phyloP scores from a whole-genome alignment of 306 rosid species.

The Datisca glomerata region DNA sequence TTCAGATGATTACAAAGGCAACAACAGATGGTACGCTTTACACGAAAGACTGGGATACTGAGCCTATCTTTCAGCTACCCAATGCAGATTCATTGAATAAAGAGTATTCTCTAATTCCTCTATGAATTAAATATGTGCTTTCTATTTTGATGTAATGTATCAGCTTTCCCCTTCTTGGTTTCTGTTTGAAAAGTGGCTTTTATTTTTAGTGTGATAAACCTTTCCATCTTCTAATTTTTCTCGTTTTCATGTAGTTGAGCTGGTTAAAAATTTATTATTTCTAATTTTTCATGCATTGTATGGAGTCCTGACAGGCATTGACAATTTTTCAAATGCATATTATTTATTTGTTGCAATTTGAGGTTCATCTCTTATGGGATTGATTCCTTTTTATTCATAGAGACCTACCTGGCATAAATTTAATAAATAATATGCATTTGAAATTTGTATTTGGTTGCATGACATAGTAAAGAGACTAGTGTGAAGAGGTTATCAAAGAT shows the following conservation, averaged over 20 bases:
- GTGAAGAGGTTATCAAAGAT: too few species aligned
- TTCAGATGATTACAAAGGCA: conserved; percentile 86
- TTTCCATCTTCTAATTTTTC: background rate
- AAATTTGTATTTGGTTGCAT: too few species aligned
- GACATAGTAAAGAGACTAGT: too few species aligned
- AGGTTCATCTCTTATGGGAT: too few species aligned
- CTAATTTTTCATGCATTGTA: background rate
- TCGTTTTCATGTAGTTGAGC: background rate
- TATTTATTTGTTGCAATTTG: too few species aligned
- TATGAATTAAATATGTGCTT: conserved; percentile 1
- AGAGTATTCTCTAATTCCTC: conserved; percentile 35
- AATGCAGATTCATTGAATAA: conserved; percentile 36
- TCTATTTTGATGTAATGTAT: background rate
- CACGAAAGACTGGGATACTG: conserved; percentile 83
- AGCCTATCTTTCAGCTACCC: conserved; percentile 80
- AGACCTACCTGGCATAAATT: too few species aligned
- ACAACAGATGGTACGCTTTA: conserved; percentile 83
- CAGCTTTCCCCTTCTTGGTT: conserved; percentile 1
- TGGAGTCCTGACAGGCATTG: too few species aligned
- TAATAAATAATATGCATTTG: too few species aligned
- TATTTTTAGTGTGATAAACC: background rate
- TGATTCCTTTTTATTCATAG: too few species aligned
- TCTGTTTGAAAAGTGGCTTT: background rate
- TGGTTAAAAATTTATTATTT: background rate
- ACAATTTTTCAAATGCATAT: too few species aligned